Conservation (phyloP, 1,139 yeast species). For the Nadsonia commutata region DNA sequence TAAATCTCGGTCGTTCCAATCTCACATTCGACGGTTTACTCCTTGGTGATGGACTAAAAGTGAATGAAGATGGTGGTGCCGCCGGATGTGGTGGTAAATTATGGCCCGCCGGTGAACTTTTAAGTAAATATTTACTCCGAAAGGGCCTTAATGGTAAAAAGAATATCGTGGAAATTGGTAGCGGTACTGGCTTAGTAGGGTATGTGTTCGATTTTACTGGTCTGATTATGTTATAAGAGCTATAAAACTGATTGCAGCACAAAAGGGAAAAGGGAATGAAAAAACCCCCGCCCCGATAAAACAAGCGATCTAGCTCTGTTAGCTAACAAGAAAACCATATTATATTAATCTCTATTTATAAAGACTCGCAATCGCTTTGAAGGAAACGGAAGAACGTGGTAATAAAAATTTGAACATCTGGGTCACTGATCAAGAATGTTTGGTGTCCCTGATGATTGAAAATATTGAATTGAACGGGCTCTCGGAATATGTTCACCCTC, state of each 20-base stretch:
- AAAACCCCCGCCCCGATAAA: too few relatives aligned
- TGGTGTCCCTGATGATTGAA: constrained; percentile 32
- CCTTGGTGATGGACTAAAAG: constrained; percentile 24
- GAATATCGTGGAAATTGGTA: constrained; percentile 35
- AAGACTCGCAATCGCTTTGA: constrained; percentile 23
- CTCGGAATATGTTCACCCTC: constrained; percentile 25
- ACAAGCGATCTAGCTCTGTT: too few relatives aligned
- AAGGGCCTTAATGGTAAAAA: constrained; percentile 16
- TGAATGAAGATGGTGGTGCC: constrained; percentile 41
- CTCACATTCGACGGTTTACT: constrained; percentile 31
- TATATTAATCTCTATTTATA: too few relatives aligned
- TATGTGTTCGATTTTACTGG: constrained; percentile 10
- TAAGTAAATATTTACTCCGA: constrained; percentile 30
- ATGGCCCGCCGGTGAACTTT: constrained; percentile 44
- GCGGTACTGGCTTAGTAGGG: constrained; percentile 45
- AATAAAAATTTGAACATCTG: constrained; percentile 21
- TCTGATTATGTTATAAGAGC: too few relatives aligned
- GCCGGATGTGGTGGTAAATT: constrained; percentile 46
- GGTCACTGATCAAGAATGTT: constrained; percentile 29
- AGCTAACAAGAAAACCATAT: too few relatives aligned
- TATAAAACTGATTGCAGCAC: too few relatives aligned
- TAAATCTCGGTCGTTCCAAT: constrained; percentile 28
- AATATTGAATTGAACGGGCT: constrained; percentile 30
- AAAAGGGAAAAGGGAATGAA: too few relatives aligned
- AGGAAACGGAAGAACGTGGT: constrained; percentile 17